Evolutionary conservation across 176 grass and related monocot species (phyloP), one percentile per base, ranked within the genome.

Genomic region (Pharus latifolius): DNA sequence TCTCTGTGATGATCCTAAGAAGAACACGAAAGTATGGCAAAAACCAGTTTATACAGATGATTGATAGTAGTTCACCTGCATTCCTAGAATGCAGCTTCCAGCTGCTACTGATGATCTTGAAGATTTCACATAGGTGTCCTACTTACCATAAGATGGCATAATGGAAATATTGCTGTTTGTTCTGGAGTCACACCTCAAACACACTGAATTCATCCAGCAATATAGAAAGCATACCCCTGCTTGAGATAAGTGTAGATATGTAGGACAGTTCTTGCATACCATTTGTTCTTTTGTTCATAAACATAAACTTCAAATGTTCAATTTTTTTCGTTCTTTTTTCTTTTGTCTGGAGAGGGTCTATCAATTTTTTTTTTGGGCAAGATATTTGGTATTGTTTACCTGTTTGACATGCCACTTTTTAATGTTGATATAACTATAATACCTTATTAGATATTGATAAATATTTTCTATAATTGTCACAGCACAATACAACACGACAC

Each of bases 21-120:
- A 94, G 79, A 98, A 92, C 57, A 90, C 87, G 4, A 88, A 91
- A 45, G 49, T 75, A 66, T 93, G 90, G 90, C 70, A 98, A 83
- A 61, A 85, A 70, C 90, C 94, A 45, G 90, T 93, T 83, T 85
- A 91, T 73, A 91, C 84, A 27, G 87, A 82, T 70, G 87, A 79
- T 14, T 81, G 60, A 81, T 10, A 10, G 40, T 26, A 13, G 24
- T 3, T 50, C 40, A 27, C 30, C 70, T 56, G 17, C 0, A 35
- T 54, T 33, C 19, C 20, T 75, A 40, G 35, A 65, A 14, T 56
- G 32, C 27, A 64, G n/a, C 48, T 45, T 42, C 7, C 44, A 63
- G 71, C 44, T 44, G 43, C 33, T 44, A 38, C 35, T 74, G 33
- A 78, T 74, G 33, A 78, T 43, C 35, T 60, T 9, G 49, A 63